Evolutionary conservation across 2,329 filamentous ascomycete species (phyloP).

Genomic region (Phyllosticta paracitricarpa): DNA sequence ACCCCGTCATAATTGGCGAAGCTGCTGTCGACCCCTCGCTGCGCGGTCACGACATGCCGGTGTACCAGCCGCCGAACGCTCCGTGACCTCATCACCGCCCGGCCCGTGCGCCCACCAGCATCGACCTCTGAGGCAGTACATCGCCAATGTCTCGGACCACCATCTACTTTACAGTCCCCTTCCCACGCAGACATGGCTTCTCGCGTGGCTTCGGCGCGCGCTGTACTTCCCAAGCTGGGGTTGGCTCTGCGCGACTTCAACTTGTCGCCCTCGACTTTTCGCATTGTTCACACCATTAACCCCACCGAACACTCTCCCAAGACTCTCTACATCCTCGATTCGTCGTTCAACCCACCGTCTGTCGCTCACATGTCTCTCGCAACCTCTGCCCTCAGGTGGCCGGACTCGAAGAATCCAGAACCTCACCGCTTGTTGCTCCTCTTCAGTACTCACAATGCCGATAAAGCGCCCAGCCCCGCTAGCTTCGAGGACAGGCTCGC

Average conservation of each 20-base stretch:
- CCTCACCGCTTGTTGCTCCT: slow-evolving; percentile 45
- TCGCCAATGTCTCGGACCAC: neutral
- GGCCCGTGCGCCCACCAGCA: neutral
- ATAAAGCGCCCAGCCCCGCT: slow-evolving; percentile 57
- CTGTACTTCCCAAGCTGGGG: slow-evolving; percentile 24
- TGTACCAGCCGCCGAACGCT: slow-evolving; percentile 5
- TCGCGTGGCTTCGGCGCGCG: slow-evolving; percentile 17
- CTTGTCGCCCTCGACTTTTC: slow-evolving; percentile 24
- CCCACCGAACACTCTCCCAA: slow-evolving; percentile 25
- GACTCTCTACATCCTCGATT: slow-evolving; percentile 54
- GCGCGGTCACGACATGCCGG: slow-evolving; percentile 2
- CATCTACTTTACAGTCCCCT: neutral
- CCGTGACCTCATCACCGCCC: slow-evolving; percentile 5
- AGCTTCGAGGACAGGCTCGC: slow-evolving; percentile 56
- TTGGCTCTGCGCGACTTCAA: slow-evolving; percentile 23
- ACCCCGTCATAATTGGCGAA: slow-evolving; percentile 1
- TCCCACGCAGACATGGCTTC: slow-evolving; percentile 18
- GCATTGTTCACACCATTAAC: slow-evolving; percentile 26
- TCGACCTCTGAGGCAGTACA: neutral
- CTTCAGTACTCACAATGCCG: slow-evolving; percentile 55
- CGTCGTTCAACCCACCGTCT: slow-evolving; percentile 57
- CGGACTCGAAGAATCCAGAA: slow-evolving; percentile 16
- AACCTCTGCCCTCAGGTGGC: slow-evolving; percentile 37
- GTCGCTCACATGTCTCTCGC: slow-evolving; percentile 48
- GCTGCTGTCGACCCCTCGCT: neutral